These are phyloP conservation scores for Areca catechu DNA, from an alignment of 176 grass and related monocot species.

Conservation along the genomic window DNA sequence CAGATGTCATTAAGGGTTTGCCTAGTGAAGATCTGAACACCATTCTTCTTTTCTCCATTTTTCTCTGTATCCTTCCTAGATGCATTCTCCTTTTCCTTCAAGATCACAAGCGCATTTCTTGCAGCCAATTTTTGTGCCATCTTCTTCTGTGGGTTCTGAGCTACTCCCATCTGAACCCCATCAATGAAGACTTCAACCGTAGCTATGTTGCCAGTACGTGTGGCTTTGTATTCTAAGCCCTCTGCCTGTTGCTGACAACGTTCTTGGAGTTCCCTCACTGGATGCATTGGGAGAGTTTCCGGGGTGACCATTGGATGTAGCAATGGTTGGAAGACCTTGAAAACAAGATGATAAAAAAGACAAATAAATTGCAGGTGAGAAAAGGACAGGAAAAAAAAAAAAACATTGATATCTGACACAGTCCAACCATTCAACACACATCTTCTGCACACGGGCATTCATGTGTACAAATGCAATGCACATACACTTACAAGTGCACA, in stretches of 20 bases:
- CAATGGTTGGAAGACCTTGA: slow-evolving; percentile 77
- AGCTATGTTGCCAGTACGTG: slow-evolving; percentile 59
- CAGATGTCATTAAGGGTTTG: slow-evolving; percentile 94
- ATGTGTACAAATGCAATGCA: too few relatives aligned
- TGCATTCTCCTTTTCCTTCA: slow-evolving; percentile 58
- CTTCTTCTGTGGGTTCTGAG: slow-evolving; percentile 94
- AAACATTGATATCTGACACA: neutral
- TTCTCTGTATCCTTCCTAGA: slow-evolving; percentile 50
- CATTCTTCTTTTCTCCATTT: slow-evolving; percentile 63
- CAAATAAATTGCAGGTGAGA: too few relatives aligned
- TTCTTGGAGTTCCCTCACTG: slow-evolving; percentile 96
- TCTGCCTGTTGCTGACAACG: slow-evolving; percentile 97
- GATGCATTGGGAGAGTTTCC: slow-evolving; percentile 93
- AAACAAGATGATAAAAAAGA: neutral
- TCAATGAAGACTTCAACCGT: slow-evolving; percentile 91
- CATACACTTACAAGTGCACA: too few relatives aligned
- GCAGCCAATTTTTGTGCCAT: slow-evolving; percentile 99
- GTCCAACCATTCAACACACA: too few relatives aligned
- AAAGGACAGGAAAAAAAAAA: neutral
- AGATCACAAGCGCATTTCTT: slow-evolving; percentile 63
- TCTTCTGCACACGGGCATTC: too few relatives aligned
- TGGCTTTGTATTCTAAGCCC: slow-evolving; percentile 88
- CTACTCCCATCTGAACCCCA: slow-evolving; percentile 85
- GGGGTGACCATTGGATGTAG: slow-evolving; percentile 83
- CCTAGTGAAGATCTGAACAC: slow-evolving; percentile 65